A percentile compares a stretch with the other conserved stretches of the same genome.
phyloP scores from a whole-genome alignment of 345 rosid genomes.

The Salix caprea region DNA sequence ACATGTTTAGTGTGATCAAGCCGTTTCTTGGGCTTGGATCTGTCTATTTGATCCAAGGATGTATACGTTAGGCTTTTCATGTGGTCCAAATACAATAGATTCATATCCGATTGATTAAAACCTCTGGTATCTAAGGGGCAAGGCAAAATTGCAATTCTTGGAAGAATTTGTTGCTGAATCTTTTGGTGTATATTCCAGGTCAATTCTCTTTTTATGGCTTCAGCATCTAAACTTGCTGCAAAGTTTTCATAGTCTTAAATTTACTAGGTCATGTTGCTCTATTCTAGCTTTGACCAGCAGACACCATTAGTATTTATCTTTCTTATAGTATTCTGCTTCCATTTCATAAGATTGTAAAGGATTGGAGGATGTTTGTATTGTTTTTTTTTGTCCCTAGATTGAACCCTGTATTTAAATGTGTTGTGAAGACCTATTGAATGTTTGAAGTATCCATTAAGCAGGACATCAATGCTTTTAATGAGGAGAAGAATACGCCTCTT shows the following conservation, averaged over 20 bases:
- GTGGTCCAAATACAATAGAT: too few relatives aligned
- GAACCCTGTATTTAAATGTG: background rate
- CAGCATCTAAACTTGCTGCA: background rate
- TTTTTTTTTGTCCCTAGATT: background rate
- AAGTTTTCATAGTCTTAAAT: background rate
- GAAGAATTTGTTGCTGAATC: background rate
- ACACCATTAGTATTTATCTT: background rate
- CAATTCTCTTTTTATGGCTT: background rate
- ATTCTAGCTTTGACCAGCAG: background rate
- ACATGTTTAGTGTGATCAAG: background rate
- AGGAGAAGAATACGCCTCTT: conserved; percentile 79
- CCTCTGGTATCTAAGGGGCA: background rate
- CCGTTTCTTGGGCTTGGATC: background rate
- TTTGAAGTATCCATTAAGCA: conserved; percentile 21
- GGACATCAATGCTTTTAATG: conserved; percentile 69
- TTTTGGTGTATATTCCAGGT: background rate
- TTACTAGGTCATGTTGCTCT: background rate
- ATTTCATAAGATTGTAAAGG: background rate
- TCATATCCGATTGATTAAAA: too few relatives aligned
- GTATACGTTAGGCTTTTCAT: background rate
- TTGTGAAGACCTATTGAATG: background rate
- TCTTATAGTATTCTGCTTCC: background rate
- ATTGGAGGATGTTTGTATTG: background rate
- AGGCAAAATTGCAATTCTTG: background rate
- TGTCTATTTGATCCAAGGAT: too few relatives aligned